Percentiles rank a stretch among this genome's conserved stretches.
phyloP scores from a whole-genome alignment of 2,329 filamentous ascomycete species.

The Pseudogymnoascus sp. region DNA sequence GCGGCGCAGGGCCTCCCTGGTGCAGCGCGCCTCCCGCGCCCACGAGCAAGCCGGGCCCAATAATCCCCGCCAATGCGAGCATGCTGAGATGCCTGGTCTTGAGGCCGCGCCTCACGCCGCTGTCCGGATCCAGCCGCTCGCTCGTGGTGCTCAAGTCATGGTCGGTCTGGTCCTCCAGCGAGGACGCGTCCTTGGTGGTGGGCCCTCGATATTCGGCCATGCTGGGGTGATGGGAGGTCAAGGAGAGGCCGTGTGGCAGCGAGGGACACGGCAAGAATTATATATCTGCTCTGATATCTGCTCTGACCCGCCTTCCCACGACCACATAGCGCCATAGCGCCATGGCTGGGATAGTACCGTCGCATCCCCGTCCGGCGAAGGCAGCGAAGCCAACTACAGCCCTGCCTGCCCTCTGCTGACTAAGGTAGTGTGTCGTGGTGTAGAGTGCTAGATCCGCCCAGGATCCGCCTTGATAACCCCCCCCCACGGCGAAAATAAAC shows the following conservation, averaged over 20 bases:
- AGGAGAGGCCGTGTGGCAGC: background rate
- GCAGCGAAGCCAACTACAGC: background rate
- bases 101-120: slow-evolving; percentile 59
- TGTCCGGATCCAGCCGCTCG: slow-evolving; percentile 40
- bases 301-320: background rate
- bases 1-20: slow-evolving; percentile 59
- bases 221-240: background rate
- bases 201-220: slow-evolving; percentile 4
- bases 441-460: background rate
- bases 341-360: background rate
- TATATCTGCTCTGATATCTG: background rate
- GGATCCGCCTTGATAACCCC: background rate
- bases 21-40: slow-evolving; percentile 61
- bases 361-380: background rate
- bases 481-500: background rate
- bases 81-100: slow-evolving; percentile 61
- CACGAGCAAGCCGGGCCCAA: slow-evolving; percentile 63
- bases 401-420: background rate
- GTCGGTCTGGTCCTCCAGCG: background rate
- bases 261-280: background rate
- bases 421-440: background rate
- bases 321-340: background rate
- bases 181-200: background rate
- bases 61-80: slow-evolving; percentile 36
- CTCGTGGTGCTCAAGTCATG: background rate